These are phyloP conservation scores for Nakazawaea anatomiae DNA, from an alignment of 805 yeast species.

Conservation along the genomic window DNA sequence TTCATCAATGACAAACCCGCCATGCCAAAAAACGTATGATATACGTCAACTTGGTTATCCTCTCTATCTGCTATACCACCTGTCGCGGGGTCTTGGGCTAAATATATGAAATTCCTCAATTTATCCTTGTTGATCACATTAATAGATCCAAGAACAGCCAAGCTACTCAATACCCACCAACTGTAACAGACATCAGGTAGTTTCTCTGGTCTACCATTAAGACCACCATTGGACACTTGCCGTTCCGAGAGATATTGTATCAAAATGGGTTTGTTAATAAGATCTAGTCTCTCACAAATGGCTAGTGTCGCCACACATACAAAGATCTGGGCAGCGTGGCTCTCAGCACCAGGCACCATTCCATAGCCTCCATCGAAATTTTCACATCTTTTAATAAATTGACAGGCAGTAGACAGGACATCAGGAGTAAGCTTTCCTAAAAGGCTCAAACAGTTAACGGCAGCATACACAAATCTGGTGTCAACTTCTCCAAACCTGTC, in stretches of 20 bases:
- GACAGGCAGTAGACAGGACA: constrained; percentile 55
- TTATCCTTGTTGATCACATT: constrained; percentile 73
- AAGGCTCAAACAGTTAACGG: constrained; percentile 66
- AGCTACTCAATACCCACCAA: constrained; percentile 91
- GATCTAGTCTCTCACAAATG: constrained; percentile 53
- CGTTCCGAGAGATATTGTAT: constrained; percentile 91
- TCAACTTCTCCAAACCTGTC: constrained; percentile 91
- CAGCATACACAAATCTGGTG: constrained; percentile 83
- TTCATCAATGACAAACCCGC: constrained; percentile 82
- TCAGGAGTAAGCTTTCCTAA: constrained; percentile 53
- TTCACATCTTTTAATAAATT: constrained; percentile 61
- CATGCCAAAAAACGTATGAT: constrained; percentile 85
- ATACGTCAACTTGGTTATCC: constrained; percentile 88
- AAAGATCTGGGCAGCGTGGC: constrained; percentile 89
- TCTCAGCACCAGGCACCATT: constrained; percentile 87
- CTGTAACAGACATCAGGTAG: constrained; percentile 96
- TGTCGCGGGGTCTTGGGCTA: constrained; percentile 65
- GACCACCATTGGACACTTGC: constrained; percentile 82
- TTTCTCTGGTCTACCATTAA: constrained; percentile 95
- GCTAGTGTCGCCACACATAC: constrained; percentile 81
- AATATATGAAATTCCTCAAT: constrained; percentile 61
- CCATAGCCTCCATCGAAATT: constrained; percentile 98
- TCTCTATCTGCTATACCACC: constrained; percentile 96
- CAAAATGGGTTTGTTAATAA: constrained; percentile 40
- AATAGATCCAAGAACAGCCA: constrained; percentile 57